Percentiles rank a stretch among this genome's conserved stretches.
Conservation (phyloP, 176 grass and related monocot species). For the Carex littledalei region DNA sequence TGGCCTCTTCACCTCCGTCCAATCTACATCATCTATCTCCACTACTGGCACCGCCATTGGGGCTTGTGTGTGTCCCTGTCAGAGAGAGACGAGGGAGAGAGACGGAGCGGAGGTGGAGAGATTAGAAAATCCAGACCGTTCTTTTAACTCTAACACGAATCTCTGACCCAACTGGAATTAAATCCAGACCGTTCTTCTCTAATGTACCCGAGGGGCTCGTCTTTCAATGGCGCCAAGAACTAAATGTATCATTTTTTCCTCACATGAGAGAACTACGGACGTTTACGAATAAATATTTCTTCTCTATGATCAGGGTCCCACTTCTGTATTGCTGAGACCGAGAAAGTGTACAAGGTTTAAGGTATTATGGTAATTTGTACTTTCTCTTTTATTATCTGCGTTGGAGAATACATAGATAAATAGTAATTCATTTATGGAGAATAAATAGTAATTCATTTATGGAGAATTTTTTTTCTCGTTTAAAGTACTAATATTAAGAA, state of each 20-base stretch:
- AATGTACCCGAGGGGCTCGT: background rate
- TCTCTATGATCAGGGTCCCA: background rate
- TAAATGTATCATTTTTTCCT: background rate
- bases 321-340: background rate
- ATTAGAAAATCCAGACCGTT: background rate
- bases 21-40: conserved; percentile 19
- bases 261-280: background rate
- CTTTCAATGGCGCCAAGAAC: conserved; percentile 9
- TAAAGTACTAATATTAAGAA: too few species aligned
- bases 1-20: conserved; percentile 32
- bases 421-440: too few species aligned
- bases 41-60: conserved; percentile 13
- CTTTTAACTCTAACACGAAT: too few species aligned
- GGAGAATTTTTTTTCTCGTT: too few species aligned
- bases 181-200: too few species aligned
- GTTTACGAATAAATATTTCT: background rate
- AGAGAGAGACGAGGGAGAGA: background rate
- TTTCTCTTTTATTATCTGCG: too few species aligned
- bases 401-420: too few species aligned
- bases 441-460: too few species aligned
- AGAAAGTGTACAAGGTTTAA: too few species aligned
- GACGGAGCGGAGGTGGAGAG: conserved; percentile 3
- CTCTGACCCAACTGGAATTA: too few species aligned
- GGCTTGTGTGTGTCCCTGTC: background rate
- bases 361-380: too few species aligned